These are phyloP conservation scores for Boechera stricta DNA, from an alignment of 345 rosid species.

Conservation along the genomic window DNA sequence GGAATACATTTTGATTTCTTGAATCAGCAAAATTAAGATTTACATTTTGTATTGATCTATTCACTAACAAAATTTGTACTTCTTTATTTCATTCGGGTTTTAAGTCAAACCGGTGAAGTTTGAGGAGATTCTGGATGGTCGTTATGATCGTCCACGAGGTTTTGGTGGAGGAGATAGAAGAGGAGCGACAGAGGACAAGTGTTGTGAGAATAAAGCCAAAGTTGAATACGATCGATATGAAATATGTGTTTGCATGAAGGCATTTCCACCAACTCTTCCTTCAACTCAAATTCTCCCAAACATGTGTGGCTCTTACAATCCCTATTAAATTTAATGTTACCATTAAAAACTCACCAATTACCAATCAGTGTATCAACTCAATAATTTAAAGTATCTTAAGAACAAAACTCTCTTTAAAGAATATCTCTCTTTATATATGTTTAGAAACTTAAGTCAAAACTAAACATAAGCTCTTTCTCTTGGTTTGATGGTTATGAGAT, in stretches of 20 bases:
- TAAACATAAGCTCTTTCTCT: too few relatives aligned
- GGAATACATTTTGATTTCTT: not conserved
- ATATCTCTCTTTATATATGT: too few relatives aligned
- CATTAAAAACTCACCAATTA: too few relatives aligned
- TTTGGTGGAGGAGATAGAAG: constrained; percentile 49
- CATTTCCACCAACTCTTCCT: constrained; percentile 83
- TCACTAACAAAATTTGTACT: constrained; percentile 41
- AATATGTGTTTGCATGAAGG: constrained; percentile 90
- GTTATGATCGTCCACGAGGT: constrained; percentile 9
- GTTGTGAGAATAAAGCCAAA: constrained; percentile 82
- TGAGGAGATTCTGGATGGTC: constrained; percentile 30
- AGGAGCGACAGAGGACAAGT: constrained; percentile 94
- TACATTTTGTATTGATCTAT: constrained; percentile 30
- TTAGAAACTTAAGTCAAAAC: too few relatives aligned
- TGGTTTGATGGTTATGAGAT: too few relatives aligned
- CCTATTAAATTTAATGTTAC: too few relatives aligned
- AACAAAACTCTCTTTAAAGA: too few relatives aligned
- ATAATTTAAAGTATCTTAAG: too few relatives aligned
- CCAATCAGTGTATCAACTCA: too few relatives aligned
- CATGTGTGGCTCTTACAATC: constrained; percentile 37
- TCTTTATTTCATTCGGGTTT: constrained; percentile 7
- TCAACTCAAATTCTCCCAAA: constrained; percentile 85
- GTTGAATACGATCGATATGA: constrained; percentile 80
- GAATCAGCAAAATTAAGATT: constrained; percentile 6
- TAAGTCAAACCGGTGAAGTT: constrained; percentile 36